phyloP scores from a whole-genome alignment of 495 filamentous ascomycete species.

The Penicillium taxi region DNA sequence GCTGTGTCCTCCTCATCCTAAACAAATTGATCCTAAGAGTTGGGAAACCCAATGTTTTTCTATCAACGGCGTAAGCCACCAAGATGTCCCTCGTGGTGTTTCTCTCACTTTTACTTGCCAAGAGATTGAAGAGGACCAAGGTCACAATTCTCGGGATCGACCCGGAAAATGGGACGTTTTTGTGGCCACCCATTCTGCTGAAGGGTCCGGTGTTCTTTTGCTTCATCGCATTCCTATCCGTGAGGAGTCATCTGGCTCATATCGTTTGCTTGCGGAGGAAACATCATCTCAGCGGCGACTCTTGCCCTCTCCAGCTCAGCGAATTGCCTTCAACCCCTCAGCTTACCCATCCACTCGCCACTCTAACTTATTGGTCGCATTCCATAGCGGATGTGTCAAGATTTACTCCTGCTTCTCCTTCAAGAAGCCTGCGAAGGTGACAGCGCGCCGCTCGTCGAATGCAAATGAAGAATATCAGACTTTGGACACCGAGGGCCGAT shows the following conservation, averaged over 20 bases:
- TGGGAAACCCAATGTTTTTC: conserved; percentile 55
- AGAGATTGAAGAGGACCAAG: conserved; percentile 22
- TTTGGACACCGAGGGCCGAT: conserved; percentile 38
- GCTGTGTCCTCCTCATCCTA: conserved; percentile 60
- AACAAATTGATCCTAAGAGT: conserved; percentile 26
- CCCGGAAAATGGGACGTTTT: conserved; percentile 45
- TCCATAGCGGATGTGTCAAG: conserved; percentile 59
- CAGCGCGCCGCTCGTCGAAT: conserved; percentile 18
- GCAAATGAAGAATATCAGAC: conserved; percentile 26
- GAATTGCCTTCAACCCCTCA: conserved; percentile 67
- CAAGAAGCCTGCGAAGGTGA: conserved; percentile 19
- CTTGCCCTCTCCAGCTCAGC: conserved; percentile 55
- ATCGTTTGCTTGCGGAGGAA: conserved; percentile 33
- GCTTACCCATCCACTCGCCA: conserved; percentile 49
- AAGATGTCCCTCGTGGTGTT: conserved; percentile 54
- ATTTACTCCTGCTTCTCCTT: conserved; percentile 48
- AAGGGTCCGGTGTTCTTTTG: conserved; percentile 56
- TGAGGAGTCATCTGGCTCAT: conserved; percentile 21
- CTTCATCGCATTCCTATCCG: conserved; percentile 45
- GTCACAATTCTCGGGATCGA: conserved; percentile 23
- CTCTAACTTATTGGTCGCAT: conserved; percentile 57
- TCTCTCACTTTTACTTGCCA: conserved; percentile 58
- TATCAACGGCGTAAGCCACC: conserved; percentile 47
- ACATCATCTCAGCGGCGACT: conserved; percentile 54
- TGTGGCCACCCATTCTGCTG: conserved; percentile 55